A percentile compares a stretch with the other conserved stretches of the same genome.
phyloP scores from a whole-genome alignment of 2,329 filamentous ascomycete genomes.

The Chalaropsis ovoidea region DNA sequence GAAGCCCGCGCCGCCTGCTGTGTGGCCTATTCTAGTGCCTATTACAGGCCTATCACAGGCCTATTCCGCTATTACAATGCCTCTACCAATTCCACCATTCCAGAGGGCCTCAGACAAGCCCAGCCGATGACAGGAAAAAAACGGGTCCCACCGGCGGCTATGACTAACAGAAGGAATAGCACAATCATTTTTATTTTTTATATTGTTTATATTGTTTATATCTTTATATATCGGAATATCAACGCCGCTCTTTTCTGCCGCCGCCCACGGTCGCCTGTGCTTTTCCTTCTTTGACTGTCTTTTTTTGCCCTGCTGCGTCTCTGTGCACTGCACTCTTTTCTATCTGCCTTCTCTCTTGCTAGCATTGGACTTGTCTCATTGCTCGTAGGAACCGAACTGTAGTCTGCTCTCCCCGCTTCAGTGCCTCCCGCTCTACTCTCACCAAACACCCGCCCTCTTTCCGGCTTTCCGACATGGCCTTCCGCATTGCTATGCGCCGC shows the following conservation, averaged over 20 bases:
- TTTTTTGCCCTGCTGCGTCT: slow-evolving; percentile 1
- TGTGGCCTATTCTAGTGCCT: too few relatives aligned
- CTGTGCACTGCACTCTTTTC: neutral
- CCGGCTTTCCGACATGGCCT: slow-evolving; percentile 32
- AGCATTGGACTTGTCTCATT: slow-evolving; percentile 1
- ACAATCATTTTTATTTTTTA: neutral
- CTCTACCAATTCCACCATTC: neutral
- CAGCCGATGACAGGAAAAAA: neutral
- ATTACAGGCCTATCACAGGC: too few relatives aligned
- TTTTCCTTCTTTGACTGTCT: neutral
- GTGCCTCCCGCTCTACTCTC: slow-evolving; percentile 17
- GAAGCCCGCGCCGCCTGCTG: too few relatives aligned
- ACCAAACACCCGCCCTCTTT: neutral
- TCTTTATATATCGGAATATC: slow-evolving; percentile 20
- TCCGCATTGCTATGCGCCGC: slow-evolving; percentile 35
- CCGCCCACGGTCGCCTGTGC: neutral
- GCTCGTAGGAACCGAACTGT: neutral
- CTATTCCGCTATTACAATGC: too few relatives aligned
- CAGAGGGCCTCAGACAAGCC: neutral
- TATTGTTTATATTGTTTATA: neutral
- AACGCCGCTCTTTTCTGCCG: slow-evolving; percentile 19
- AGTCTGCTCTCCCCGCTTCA: neutral
- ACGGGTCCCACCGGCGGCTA: slow-evolving; percentile 9
- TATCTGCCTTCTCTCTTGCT: neutral
- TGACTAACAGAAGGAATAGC: slow-evolving; percentile 23